Base-by-base conservation (phyloP, 2,329 filamentous ascomycete genomes). In the Cephalotrichum gorgonifer region DNA sequence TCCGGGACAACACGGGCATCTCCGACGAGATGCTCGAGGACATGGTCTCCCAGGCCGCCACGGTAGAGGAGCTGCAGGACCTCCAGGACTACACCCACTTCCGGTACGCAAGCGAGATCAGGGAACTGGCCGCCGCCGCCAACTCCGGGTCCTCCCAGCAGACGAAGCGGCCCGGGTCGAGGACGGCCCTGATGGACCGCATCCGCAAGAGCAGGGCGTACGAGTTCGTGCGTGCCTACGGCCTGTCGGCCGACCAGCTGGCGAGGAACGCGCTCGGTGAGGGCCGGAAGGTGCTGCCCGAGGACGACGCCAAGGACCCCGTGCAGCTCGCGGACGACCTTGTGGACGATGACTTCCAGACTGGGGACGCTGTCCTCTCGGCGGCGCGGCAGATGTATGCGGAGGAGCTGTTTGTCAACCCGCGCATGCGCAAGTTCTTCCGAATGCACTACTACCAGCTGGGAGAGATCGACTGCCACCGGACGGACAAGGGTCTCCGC, bases 71-170 rank as follows among this genome's bases (percentile, higher is more conserved):
- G 62, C 75, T 98, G 17, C 93, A 98, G 62, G 93, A 98, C 64
- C 69, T 98, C 22, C 91, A 97, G 61, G 93, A 98, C 60, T 97
- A 97, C 58, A 72, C 97, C 48, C 89, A 97, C 60, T 98, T 98
- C 66, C 86, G 90, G 60, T 97, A 97, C 58, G 81, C 86, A 4
- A 73, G 81, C 3, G 82, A 95, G 62, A 73, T 97, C 44, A 91
- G 87, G 61, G 90, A 97, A 54, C 67, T 94, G 44, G 79, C 83
- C 14, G 70, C 80, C 17, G 74, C 81, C 52, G 75, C 81, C 38
- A 73, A 76, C 14, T 80, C 80, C 49, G 67, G n/a, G n/a, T 74
- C 9, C 85, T 85, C 52, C 79, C 82, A 48, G 78, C 75, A 48
- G 46, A 42, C 20, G 3, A 89, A 89, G 60, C 85, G 90, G 27